phyloP scores from a whole-genome alignment of 305 asterid genomes.

The Fraxinus albicans region DNA sequence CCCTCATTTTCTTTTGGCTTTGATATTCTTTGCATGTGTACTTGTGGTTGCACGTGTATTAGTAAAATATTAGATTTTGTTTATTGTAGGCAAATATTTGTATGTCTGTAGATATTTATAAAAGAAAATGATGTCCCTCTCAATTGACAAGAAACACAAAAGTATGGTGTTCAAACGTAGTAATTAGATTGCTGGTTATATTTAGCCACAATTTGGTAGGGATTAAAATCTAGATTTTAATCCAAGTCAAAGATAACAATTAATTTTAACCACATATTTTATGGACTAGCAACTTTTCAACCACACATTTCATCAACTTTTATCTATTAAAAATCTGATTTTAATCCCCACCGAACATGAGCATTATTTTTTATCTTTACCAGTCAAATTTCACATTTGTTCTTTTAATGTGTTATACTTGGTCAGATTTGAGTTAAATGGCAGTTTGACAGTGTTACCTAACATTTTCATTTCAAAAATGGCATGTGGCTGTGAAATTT shows the following conservation, averaged over 20 bases:
- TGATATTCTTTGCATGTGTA: constrained; percentile 8
- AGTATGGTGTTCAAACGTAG: neutral
- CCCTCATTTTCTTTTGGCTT: constrained; percentile 1
- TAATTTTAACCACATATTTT: too few relatives aligned
- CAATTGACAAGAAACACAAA: neutral
- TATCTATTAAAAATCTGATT: too few relatives aligned
- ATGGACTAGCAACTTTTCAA: too few relatives aligned
- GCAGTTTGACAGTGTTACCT: neutral
- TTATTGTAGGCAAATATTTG: too few relatives aligned
- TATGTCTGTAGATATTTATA: neutral
- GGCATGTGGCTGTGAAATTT: neutral
- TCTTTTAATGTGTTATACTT: neutral
- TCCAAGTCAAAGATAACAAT: too few relatives aligned
- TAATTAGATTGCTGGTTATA: neutral
- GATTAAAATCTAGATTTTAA: too few relatives aligned
- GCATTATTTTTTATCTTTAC: neutral
- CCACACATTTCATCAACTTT: too few relatives aligned
- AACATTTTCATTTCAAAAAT: neutral
- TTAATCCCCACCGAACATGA: too few relatives aligned
- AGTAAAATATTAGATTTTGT: neutral
- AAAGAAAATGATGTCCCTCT: neutral
- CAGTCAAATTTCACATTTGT: neutral
- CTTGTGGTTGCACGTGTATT: neutral
- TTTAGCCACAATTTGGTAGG: neutral
- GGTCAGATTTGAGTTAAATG: neutral